Conservation (phyloP, 345 rosid species). For the Eucalyptus regnans region DNA sequence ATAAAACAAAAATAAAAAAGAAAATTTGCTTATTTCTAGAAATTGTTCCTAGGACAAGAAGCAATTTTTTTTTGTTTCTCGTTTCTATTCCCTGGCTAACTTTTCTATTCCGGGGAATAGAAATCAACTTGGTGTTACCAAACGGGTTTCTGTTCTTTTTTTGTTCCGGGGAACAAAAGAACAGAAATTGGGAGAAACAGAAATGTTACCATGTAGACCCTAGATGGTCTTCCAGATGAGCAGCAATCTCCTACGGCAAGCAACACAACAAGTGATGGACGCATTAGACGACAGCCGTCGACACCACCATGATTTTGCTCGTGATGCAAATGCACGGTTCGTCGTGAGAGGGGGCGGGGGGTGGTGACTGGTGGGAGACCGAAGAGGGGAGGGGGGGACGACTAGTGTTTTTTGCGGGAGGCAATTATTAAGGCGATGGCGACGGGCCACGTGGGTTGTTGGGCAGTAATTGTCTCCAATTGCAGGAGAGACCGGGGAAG, state of each 20-base stretch:
- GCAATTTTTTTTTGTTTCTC: too few species aligned
- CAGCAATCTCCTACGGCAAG: not conserved
- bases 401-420: not conserved
- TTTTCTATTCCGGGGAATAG: too few species aligned
- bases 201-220: not conserved
- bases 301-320: not conserved
- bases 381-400: not conserved
- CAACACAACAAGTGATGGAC: not conserved
- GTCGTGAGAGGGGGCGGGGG: too few species aligned
- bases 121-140: too few species aligned
- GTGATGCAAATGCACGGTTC: not conserved
- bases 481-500: too few species aligned
- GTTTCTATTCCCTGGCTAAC: too few species aligned
- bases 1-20: too few species aligned
- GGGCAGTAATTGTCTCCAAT: constrained; percentile 1
- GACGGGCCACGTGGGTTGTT: constrained; percentile 31
- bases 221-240: not conserved
- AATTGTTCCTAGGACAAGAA: too few species aligned
- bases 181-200: too few species aligned
- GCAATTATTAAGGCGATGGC: not conserved
- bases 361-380: not conserved
- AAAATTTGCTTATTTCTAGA: too few species aligned
- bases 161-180: too few species aligned
- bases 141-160: too few species aligned
- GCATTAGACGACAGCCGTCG: not conserved